Evolutionary conservation across 106 monocot species (phyloP), one percentile per base, ranked within the genome.

Genomic region (Apostasia ramifera): DNA sequence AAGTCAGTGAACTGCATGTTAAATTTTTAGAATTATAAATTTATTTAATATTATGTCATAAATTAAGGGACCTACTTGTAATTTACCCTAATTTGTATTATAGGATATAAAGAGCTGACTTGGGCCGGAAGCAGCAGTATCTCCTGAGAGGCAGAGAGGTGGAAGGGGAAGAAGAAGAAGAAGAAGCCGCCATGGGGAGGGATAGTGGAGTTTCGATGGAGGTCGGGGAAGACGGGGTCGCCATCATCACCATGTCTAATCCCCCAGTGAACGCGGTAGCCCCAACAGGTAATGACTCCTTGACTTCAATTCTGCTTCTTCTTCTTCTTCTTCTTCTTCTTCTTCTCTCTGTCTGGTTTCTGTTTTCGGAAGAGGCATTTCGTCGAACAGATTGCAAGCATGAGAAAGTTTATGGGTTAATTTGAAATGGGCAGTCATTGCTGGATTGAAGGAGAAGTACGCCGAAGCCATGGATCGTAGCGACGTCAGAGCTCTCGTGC

Each of bases 401-500:
- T 45, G 5, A 44, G 12, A 2, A 10, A 3, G 5, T 44, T 62
- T 56, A 56, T 45, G 5, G 13, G 12, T 12, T 43, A 3, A 3
- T 44, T 62, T 56, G 13, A 44, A 6, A 38, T 44, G 11, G 53
- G 59, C 72, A 91, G 87, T 91, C 40, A 63, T 87, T 60, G 47
- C 9, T 2, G 80, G 67, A 56, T 49, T 92, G 60, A 88, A 88
- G 77, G 76, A 80, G 71, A 85, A 75, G 59, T 88, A 88, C 40
- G 53, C 46, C 12, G 92, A 83, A 57, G 92, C 85, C 2, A 88
- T 85, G 92, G 67, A 54, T 11, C 70, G 85, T 52, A 71, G 68
- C 5, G 92, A 92, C 45, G 85, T 92, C 46, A 88, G 79, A 51
- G 92, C 92, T 1, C 77, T 92, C 41, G 88, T 92, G 4, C 55